Percentiles rank a stretch among this genome's conserved stretches.
Evolutionary conservation across 202 grass and related monocot species (phyloP).

Genomic region (Brachypodium distachyon): DNA sequence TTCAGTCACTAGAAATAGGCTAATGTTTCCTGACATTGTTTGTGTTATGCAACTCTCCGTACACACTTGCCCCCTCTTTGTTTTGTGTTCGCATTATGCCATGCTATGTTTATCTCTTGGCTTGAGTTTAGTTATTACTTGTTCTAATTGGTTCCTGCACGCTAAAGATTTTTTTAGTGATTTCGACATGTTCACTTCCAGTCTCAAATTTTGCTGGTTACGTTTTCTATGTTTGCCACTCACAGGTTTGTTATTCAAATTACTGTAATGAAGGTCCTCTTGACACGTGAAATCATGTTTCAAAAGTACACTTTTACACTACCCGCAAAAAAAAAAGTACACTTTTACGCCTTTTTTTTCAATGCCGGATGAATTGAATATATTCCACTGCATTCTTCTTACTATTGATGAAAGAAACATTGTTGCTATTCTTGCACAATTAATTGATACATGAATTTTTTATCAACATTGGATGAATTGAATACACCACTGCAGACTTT

Average conservation of each 20-base stretch:
- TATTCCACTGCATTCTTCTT: not conserved
- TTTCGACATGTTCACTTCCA: not conserved
- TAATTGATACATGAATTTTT: not conserved
- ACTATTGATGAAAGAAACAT: not conserved
- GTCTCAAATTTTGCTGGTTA: not conserved
- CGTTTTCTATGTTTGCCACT: not conserved
- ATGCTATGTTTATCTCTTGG: not conserved
- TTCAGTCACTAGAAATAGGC: not conserved
- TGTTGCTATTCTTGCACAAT: not conserved
- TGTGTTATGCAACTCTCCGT: not conserved
- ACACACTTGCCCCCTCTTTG: not conserved
- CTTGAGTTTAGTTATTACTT: not conserved
- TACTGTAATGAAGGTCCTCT: not conserved
- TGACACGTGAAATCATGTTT: not conserved
- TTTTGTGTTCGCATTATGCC: not conserved
- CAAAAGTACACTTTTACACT: not conserved
- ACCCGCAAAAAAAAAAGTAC: no score
- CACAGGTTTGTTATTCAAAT: not conserved
- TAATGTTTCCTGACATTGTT: not conserved
- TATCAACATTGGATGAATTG: not conserved
- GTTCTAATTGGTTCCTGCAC: not conserved
- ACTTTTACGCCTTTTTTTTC: not conserved
- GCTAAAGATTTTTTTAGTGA: not conserved
- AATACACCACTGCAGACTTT: not conserved
- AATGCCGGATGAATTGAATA: not conserved